phyloP scores from a whole-genome alignment of 345 rosid genomes.

The Populus simonii region DNA sequence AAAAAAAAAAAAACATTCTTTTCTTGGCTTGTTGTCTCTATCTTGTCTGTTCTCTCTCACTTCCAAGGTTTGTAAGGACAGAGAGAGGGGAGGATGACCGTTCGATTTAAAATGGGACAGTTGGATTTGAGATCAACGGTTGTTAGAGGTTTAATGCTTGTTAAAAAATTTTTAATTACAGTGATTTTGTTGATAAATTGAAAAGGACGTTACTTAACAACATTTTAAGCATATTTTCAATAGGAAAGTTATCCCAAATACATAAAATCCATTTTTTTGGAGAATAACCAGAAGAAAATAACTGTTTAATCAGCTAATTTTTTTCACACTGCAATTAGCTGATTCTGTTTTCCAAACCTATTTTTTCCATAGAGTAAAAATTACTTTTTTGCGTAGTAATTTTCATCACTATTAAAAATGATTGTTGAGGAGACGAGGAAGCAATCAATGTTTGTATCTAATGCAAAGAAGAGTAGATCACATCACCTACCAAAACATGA shows the following conservation, averaged over 20 bases:
- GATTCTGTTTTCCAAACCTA: background rate
- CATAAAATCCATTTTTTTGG: background rate
- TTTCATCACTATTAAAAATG: too few species aligned
- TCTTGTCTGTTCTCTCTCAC: background rate
- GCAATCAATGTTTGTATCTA: too few species aligned
- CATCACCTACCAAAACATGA: too few species aligned
- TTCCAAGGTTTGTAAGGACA: background rate
- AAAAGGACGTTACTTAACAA: background rate
- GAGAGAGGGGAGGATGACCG: slow-evolving; percentile 1
- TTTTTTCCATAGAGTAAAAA: background rate
- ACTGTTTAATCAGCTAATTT: background rate
- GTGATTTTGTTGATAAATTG: background rate
- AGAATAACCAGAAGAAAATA: background rate
- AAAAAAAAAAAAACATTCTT: background rate
- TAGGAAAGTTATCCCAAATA: background rate
- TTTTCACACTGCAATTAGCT: background rate
- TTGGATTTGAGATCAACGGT: slow-evolving; percentile 7
- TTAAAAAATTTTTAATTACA: background rate
- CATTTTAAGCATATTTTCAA: background rate
- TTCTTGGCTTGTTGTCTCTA: background rate
- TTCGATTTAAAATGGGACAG: background rate
- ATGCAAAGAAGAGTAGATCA: too few species aligned
- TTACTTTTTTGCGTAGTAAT: too few species aligned
- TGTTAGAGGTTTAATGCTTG: background rate
- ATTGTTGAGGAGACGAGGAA: too few species aligned